A percentile compares a stretch with the other conserved stretches of the same genome.
phyloP scores from a whole-genome alignment of 768 basidiomycete genomes.

The Serendipita sp. region DNA sequence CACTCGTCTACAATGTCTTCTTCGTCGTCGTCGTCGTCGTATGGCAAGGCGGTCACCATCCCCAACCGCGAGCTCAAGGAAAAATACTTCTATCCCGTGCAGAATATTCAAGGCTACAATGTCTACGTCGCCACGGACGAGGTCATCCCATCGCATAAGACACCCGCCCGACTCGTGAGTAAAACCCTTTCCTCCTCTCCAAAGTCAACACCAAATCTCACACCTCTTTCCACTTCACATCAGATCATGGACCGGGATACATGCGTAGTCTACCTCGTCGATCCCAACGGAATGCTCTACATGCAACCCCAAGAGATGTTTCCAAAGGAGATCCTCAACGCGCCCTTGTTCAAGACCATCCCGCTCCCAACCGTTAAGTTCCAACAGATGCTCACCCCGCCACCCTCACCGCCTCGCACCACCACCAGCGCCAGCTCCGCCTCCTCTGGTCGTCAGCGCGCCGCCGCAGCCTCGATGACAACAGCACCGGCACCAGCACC shows the following conservation, averaged over 20 bases:
- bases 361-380: neutral
- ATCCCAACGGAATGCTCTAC: neutral
- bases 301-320: conserved; percentile 1
- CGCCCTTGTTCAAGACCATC: neutral
- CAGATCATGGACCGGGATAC: conserved; percentile 2
- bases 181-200: too few relatives aligned
- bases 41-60: neutral
- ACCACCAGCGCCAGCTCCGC: neutral
- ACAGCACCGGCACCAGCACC: neutral
- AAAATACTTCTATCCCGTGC: neutral
- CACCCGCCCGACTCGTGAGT: neutral
- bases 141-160: neutral
- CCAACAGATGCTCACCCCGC: neutral
- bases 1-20: neutral
- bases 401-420: neutral
- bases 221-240: too few relatives aligned
- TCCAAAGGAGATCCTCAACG: conserved; percentile 2
- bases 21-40: too few relatives aligned
- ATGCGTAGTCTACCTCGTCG: conserved; percentile 1
- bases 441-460: neutral
- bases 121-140: neutral
- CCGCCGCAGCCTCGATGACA: neutral
- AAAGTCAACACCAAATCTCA: too few relatives aligned
- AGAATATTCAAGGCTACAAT: neutral
- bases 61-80: neutral